Base-by-base conservation (phyloP, 1,139 yeast genomes). In the Candida gigantensis region DNA sequence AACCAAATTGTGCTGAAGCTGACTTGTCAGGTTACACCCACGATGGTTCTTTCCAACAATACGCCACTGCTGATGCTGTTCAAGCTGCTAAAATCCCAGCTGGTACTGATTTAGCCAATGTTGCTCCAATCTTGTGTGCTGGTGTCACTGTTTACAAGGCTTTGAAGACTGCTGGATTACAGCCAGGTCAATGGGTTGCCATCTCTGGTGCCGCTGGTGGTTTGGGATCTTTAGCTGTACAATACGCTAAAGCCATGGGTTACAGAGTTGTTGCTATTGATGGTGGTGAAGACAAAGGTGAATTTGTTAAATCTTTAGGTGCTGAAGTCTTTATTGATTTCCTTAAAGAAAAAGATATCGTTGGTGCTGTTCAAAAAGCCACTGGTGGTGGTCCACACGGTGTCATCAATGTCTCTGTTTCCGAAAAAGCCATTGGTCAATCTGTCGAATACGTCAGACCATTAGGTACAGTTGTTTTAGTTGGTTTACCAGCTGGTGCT, bases 71-170 rank as follows among this genome's bases (percentile, higher is more conserved):
- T 27, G 69, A 64, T 38, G 68, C 66, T n/a, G 55, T 63, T 30
- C 69, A 64, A 36, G 70, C 69, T 16, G 68, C 69, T 29, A 48
- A 55, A 39, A 61, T 64, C 33, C 69, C 70, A 10, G 37, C 42
- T 24, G 63, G 62, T 15, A 51, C 60, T 28, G 68, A 64, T 46
- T 60, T 63, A 51, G 65, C 67, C 37, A 42, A 52, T 36, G 60
- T 61, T 20, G 54, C 68, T 15, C 69, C 69, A 19, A 59, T 64
- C 41, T 65, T 77, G 56, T 84, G 94, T 66, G 94, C 92, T 28
- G 94, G 94, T 65, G 77, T 84, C 64, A 84, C 94, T 35, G 90
- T 83, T 41, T 84, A 83, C 77, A 84, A 84, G 72, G 94, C 92
- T 24, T 65, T 84, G 53, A 84, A 84, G 72, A 77, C 81, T 34